phyloP scores from a whole-genome alignment of 2,329 filamentous ascomycete species.

The Sporothrix humicola region DNA sequence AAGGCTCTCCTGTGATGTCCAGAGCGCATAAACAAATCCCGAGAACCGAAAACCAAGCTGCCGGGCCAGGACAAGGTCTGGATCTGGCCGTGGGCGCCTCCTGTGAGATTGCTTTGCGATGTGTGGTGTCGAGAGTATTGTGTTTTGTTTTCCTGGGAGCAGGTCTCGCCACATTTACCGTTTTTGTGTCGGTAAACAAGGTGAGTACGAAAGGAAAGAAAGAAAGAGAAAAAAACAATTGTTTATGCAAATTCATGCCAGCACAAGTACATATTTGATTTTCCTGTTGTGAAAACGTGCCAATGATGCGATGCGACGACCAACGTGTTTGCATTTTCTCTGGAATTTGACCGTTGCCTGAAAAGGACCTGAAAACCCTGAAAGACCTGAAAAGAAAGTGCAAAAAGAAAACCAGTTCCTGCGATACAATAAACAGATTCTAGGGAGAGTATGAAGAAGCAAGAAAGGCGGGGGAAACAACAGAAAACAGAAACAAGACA shows the following conservation, averaged over 20 bases:
- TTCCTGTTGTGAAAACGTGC: not conserved
- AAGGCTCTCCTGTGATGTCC: not conserved
- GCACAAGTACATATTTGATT: no score
- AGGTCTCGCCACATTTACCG: not conserved
- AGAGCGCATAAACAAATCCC: constrained; percentile 13
- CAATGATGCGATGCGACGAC: not conserved
- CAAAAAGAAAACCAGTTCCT: not conserved
- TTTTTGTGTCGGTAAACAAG: not conserved
- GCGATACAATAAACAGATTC: not conserved
- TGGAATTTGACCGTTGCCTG: not conserved
- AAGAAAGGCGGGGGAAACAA: not conserved
- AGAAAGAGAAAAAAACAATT: no score
- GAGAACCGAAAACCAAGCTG: not conserved
- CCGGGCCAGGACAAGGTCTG: not conserved
- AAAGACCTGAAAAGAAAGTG: no score
- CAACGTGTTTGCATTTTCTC: not conserved
- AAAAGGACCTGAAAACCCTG: no score
- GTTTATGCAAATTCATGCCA: no score
- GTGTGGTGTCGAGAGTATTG: no score
- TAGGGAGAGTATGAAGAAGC: not conserved
- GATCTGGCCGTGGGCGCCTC: no score
- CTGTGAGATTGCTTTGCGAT: no score
- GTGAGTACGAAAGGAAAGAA: not conserved
- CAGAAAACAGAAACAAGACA: not conserved
- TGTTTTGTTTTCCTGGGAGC: no score